Evolutionary conservation across 257 asterid species (phyloP).

Genomic region (Anisodus acutangulus): DNA sequence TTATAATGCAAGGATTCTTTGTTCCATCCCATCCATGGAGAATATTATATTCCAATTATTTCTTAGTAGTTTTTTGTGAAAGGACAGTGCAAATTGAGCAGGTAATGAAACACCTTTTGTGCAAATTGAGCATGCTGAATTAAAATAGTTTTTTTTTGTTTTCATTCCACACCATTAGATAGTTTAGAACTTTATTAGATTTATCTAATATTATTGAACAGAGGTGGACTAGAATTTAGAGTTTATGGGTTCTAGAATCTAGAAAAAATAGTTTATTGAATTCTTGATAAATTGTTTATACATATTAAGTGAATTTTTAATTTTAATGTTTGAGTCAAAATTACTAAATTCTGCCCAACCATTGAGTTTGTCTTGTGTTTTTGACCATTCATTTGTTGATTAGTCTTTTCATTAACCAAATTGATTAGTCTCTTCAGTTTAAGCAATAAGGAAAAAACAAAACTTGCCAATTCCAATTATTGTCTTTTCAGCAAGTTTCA

Average conservation of each 20-base stretch:
- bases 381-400: neutral
- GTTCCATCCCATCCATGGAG: constrained; percentile 29
- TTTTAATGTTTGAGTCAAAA: neutral
- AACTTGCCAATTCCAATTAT: neutral
- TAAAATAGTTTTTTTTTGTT: neutral
- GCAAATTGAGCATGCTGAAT: neutral
- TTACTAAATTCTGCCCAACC: neutral
- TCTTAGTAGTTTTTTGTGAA: neutral
- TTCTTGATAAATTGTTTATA: neutral
- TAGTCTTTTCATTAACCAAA: neutral
- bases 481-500: neutral
- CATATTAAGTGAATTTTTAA: neutral
- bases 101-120: constrained; percentile 4
- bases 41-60: constrained; percentile 30
- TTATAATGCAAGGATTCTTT: constrained; percentile 34
- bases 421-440: constrained; percentile 10
- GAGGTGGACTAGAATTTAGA: neutral
- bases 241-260: neutral
- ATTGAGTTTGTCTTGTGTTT: neutral
- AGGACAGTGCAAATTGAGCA: constrained; percentile 5
- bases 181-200: neutral
- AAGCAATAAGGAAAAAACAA: neutral
- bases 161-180: constrained; percentile 9
- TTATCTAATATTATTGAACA: neutral
- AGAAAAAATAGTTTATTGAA: neutral